Evolutionary conservation across 2,329 filamentous ascomycete genomes (phyloP).

Genomic region (Xylariaceae sp.): DNA sequence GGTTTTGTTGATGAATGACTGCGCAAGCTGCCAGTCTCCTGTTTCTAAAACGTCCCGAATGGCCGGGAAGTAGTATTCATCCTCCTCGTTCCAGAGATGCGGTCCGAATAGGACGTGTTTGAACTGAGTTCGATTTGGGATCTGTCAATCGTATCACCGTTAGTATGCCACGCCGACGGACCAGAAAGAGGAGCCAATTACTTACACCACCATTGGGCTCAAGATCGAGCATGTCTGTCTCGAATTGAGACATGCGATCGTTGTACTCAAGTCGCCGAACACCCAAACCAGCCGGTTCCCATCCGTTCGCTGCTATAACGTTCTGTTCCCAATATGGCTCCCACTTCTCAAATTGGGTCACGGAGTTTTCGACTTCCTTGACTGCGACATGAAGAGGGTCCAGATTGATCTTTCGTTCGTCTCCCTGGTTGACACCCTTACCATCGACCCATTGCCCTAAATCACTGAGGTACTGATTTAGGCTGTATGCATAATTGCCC

Average conservation of each 20-base stretch:
- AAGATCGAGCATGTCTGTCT: conserved; percentile 75
- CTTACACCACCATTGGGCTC: conserved; percentile 68
- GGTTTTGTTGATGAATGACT: conserved; percentile 64
- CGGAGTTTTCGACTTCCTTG: conserved; percentile 52
- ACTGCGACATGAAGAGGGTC: conserved; percentile 59
- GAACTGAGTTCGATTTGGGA: conserved; percentile 85
- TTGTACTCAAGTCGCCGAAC: conserved; percentile 71
- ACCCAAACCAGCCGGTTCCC: conserved; percentile 66
- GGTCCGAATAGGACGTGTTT: conserved; percentile 90
- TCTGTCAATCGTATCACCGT: conserved; percentile 39
- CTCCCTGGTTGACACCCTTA: conserved; percentile 41
- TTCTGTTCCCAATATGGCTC: conserved; percentile 70
- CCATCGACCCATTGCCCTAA: conserved; percentile 60
- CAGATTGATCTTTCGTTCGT: conserved; percentile 43
- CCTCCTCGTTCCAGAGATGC: conserved; percentile 65
- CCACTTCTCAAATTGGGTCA: conserved; percentile 67
- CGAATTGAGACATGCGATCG: conserved; percentile 71
- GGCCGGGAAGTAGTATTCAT: conserved; percentile 70
- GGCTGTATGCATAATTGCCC: conserved; percentile 60
- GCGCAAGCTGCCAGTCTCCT: conserved; percentile 64
- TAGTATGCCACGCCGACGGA: background rate
- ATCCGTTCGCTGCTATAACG: conserved; percentile 66
- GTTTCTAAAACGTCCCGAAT: conserved; percentile 73
- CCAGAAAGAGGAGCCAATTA: conserved; percentile 43
- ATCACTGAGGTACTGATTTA: conserved; percentile 61